Evolutionary conservation across 2,329 filamentous ascomycete species (phyloP), one percentile per base, ranked within the genome.

Genomic region (Lachnellula willkommii): DNA sequence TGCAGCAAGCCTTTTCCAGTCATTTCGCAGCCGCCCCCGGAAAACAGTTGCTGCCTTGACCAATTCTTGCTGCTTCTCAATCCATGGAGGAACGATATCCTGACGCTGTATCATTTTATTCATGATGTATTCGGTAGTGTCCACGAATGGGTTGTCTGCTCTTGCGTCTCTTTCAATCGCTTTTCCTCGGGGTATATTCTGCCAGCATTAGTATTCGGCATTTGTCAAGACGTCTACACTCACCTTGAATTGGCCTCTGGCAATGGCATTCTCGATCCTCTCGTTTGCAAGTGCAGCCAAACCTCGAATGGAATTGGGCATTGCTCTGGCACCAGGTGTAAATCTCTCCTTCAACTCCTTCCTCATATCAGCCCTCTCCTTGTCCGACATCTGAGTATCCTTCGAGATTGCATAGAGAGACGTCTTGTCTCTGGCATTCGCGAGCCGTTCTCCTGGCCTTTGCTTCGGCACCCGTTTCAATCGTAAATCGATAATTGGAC

Each of bases 51-150:
- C 80, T 0, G 88, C 81, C 58, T 82, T 84, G 11, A 84, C 79
- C 5, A 97, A 75, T 66, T 96, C 91, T 69, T 97, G 93, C 71
- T 99, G 94, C 73, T 96, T 97, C 73, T 99, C 94, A 57, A 99
- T 97, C 94, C 94, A 99, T 0, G 93, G 93, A 1, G 94, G 94
- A 0, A 95, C 90, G 57, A 97, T 89, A 20, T 96, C 92, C 72
- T 99, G 94, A 56, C 88, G 87, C 73, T 96, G 89, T 60, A 99
- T 96, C 76, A 97, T 96, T 73, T 95, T 94, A 74, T 99, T 97
- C 87, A 97, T 88, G 65, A 97, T 89, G 70, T 96, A 96, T 72
- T 97, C 93, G 0, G 94, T 97, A 0, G 93, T 97, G 68, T 97
- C 90, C 55, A 97, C 83, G 67, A 95, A 97, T 0, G 94, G 91